phyloP scores from a whole-genome alignment of 495 filamentous ascomycete species.

The Hypoxylon lenormandii region DNA sequence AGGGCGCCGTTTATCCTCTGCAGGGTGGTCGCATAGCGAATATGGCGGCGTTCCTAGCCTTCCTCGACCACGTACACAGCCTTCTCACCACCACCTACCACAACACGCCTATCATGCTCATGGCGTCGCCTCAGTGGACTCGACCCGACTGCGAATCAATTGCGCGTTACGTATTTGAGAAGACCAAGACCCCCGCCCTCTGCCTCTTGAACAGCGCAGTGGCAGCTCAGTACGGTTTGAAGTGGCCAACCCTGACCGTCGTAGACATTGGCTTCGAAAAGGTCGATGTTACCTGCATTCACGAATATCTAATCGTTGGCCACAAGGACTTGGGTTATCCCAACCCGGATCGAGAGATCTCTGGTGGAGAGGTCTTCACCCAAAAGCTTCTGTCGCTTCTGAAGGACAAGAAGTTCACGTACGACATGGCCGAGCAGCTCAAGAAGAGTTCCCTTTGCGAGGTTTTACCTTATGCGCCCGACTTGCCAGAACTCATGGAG shows the following conservation, averaged over 20 bases:
- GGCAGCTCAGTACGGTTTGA: conserved; percentile 85
- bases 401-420: conserved; percentile 73
- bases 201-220: conserved; percentile 85
- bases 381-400: conserved; percentile 76
- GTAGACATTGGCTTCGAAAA: conserved; percentile 92
- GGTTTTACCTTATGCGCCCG: conserved; percentile 76
- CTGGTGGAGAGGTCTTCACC: conserved; percentile 92
- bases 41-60: conserved; percentile 90
- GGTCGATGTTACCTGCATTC: conserved; percentile 88
- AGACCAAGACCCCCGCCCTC: conserved; percentile 92
- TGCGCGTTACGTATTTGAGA: conserved; percentile 93
- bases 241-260: conserved; percentile 78
- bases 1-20: conserved; percentile 90
- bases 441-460: conserved; percentile 91
- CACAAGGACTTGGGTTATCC: conserved; percentile 54
- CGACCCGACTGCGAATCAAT: conserved; percentile 82
- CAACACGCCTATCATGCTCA: conserved; percentile 86
- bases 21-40: conserved; percentile 82
- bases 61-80: conserved; percentile 87
- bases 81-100: conserved; percentile 89
- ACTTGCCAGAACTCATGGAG: conserved; percentile 66
- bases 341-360: conserved; percentile 70
- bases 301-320: conserved; percentile 73
- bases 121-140: conserved; percentile 87
- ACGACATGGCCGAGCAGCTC: conserved; percentile 94